These are phyloP conservation scores for Fusarium pseudograminearum DNA, from an alignment of 2,329 filamentous ascomycete species.

Conservation along the genomic window DNA sequence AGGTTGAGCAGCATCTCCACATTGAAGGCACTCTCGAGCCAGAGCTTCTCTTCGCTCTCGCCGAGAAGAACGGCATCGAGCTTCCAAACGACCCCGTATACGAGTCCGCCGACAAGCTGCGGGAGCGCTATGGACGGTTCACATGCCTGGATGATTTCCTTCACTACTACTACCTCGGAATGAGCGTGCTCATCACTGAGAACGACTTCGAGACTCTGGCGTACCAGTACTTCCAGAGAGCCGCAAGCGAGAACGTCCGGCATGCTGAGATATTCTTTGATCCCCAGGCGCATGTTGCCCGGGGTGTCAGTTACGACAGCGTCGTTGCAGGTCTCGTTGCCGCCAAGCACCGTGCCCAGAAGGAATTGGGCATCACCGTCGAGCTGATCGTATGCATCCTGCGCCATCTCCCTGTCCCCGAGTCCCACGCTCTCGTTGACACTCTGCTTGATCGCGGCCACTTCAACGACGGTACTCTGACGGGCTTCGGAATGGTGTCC, in stretches of 20 bases:
- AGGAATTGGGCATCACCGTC: conserved; percentile 72
- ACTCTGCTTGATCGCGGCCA: conserved; percentile 54
- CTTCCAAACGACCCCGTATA: conserved; percentile 75
- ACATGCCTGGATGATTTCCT: conserved; percentile 81
- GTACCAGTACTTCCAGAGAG: conserved; percentile 76
- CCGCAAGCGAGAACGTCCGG: conserved; percentile 72
- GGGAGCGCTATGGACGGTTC: conserved; percentile 74
- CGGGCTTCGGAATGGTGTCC: conserved; percentile 76
- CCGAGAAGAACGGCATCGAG: conserved; percentile 72
- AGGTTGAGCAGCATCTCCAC: conserved; percentile 86
- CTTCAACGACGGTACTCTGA: conserved; percentile 65
- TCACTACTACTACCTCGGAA: conserved; percentile 81
- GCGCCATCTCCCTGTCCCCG: conserved; percentile 72
- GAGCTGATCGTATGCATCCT: conserved; percentile 79
- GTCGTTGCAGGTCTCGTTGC: conserved; percentile 72
- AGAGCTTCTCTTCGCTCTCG: conserved; percentile 75
- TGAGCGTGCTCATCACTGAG: conserved; percentile 73
- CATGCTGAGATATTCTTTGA: conserved; percentile 87
- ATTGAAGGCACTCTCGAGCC: conserved; percentile 81
- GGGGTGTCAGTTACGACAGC: conserved; percentile 72
- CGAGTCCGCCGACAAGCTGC: conserved; percentile 68
- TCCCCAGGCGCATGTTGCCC: conserved; percentile 77
- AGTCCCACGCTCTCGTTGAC: conserved; percentile 59
- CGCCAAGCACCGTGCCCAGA: conserved; percentile 70
- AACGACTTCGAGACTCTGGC: conserved; percentile 80